Evolutionary conservation across 768 basidiomycete genomes (phyloP), one percentile per base, ranked within the genome.

Genomic region (Russula abietina): DNA sequence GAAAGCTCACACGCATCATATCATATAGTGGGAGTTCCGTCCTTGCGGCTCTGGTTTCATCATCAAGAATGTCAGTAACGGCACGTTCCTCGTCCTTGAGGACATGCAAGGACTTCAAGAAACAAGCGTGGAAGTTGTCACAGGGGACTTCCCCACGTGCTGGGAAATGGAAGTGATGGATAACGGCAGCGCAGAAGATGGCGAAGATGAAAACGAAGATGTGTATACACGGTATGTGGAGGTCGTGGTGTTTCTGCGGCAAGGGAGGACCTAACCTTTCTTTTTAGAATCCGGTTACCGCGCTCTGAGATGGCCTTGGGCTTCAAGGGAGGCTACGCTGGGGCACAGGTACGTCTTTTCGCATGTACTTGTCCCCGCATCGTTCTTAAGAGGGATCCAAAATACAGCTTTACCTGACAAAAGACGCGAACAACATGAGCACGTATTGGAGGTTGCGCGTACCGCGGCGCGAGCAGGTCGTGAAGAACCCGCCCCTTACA

Each of bases 81-180:
- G 52, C 19, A 3, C 33, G 8, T 65, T 53, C 61, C 61, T 65
- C 16, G 24, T 43, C 5, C 11, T 65, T 14, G 63, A 64, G 54
- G 61, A 64, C 28, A 33, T 63, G 43, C 32, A 41, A 6, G 64
- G 55, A 39, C 50, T 65, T 7, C 52, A 57, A 11, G 60, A 52
- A 5, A 16, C 32, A 4, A 33, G 26, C 17, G 41, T 45, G 28
- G 55, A 62, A 4, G 61, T 67, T 48, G 55, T 62, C 2, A 51
- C 65, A 2, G 62, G 66, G 38, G 53, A 60, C 17, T 68, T 66
- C 59, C 67, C 67, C 11, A 59, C 57, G 46, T 64, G 65, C 12
- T 68, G 67, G 67, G 67, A 68, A 38, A 57, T 67, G 57, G 67
- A 68, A 26, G 43, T 67, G 55, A 59, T 65, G 63, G 58, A 54